A percentile compares a stretch with the other conserved stretches of the same genome.
phyloP scores from a whole-genome alignment of 192 early-diverging fungal genomes.

The Linnemannia hyalina region DNA sequence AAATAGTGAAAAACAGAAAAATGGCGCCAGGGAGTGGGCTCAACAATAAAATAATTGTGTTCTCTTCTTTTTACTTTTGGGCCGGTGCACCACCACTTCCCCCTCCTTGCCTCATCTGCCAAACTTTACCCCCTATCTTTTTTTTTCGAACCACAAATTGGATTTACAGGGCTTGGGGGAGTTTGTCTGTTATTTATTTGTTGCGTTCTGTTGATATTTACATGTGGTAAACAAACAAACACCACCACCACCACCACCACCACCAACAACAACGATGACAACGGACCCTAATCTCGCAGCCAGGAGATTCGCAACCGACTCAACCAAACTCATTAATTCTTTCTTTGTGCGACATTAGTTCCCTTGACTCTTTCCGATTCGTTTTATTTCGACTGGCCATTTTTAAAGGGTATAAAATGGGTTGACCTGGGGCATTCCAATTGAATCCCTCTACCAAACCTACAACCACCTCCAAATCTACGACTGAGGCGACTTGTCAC shows the following conservation, averaged over 20 bases:
- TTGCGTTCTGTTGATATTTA: too few relatives aligned
- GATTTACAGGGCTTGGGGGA: too few relatives aligned
- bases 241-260: too few relatives aligned
- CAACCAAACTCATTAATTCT: background rate
- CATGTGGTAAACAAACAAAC: too few relatives aligned
- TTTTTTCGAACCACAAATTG: too few relatives aligned
- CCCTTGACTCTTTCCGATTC: background rate
- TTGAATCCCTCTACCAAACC: background rate
- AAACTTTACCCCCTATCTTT: too few relatives aligned
- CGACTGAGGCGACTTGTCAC: background rate
- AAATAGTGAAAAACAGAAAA: background rate
- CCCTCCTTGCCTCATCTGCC: background rate
- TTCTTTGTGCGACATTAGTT: background rate
- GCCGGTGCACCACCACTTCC: background rate
- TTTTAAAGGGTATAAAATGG: too few relatives aligned
- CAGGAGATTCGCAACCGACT: too few relatives aligned
- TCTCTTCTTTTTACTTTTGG: background rate
- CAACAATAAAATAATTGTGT: background rate
- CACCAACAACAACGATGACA: background rate
- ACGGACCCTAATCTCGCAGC: background rate
- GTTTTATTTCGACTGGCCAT: background rate
- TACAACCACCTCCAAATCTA: background rate
- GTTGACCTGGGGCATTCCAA: background rate
- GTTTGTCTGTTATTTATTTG: too few relatives aligned
- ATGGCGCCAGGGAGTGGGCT: slow-evolving; percentile 6